These are phyloP conservation scores for Colletotrichum phormii DNA, from an alignment of 2,329 filamentous ascomycete genomes.

Conservation along the genomic window DNA sequence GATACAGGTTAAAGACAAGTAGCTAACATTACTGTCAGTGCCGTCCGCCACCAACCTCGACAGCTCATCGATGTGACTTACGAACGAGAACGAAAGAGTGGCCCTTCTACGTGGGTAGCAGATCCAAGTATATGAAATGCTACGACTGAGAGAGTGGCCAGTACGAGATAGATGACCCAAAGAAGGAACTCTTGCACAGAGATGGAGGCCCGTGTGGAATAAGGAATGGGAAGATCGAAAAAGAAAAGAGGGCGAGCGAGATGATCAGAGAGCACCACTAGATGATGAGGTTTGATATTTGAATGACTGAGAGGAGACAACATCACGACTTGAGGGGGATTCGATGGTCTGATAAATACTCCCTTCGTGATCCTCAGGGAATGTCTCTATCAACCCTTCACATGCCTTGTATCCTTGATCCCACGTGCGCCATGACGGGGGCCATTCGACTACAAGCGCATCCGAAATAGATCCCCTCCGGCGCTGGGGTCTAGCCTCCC, in stretches of 20 bases:
- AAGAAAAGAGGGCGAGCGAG: conserved; percentile 3
- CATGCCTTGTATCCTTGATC: conserved; percentile 1
- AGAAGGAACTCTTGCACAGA: conserved; percentile 15
- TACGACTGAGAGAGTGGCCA: background rate
- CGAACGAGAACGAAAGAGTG: background rate
- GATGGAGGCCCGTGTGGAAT: conserved; percentile 4
- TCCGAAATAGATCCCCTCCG: conserved; percentile 21
- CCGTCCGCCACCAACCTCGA: background rate
- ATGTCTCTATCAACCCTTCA: conserved; percentile 6
- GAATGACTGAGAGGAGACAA: background rate
- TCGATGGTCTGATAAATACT: conserved; percentile 22
- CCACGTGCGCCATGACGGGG: background rate
- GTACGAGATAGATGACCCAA: background rate
- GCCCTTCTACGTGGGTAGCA: background rate
- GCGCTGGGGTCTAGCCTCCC: background rate
- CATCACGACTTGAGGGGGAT: conserved; percentile 24
- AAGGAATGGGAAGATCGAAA: conserved; percentile 11
- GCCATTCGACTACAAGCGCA: background rate
- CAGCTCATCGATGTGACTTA: background rate
- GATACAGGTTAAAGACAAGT: background rate
- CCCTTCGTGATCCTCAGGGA: conserved; percentile 16
- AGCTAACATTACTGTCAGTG: background rate
- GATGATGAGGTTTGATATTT: conserved; percentile 3
- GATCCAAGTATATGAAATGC: background rate
- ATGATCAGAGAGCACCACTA: background rate